Evolutionary conservation across 2,329 filamentous ascomycete species (phyloP).

Genomic region (Talaromyces sp.): DNA sequence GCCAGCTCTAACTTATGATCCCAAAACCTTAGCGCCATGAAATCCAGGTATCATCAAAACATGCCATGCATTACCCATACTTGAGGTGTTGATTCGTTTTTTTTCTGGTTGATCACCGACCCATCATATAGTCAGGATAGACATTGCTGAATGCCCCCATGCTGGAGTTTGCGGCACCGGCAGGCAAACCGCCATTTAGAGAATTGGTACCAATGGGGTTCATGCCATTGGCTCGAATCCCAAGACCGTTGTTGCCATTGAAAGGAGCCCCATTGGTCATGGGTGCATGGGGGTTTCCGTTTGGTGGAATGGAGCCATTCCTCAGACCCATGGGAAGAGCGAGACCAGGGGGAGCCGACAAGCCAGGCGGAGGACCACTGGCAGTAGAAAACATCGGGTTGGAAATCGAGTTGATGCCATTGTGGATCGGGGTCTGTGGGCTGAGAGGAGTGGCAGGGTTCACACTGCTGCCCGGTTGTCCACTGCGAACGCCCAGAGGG

Average conservation of each 20-base stretch:
- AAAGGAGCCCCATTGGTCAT: slow-evolving; percentile 27
- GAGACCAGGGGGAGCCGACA: slow-evolving; percentile 69
- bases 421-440: slow-evolving; percentile 49
- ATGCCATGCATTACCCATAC: slow-evolving; percentile 35
- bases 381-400: slow-evolving; percentile 61
- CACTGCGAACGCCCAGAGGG: slow-evolving; percentile 82
- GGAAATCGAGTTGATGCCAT: slow-evolving; percentile 49
- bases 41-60: slow-evolving; percentile 37
- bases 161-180: slow-evolving; percentile 23
- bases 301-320: slow-evolving; percentile 26
- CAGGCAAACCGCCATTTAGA: slow-evolving; percentile 22
- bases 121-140: slow-evolving; percentile 47
- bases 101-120: slow-evolving; percentile 27
- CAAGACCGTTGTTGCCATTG: slow-evolving; percentile 32
- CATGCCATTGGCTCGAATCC: slow-evolving; percentile 30
- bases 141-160: slow-evolving; percentile 31
- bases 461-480: slow-evolving; percentile 55
- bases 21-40: slow-evolving; percentile 35
- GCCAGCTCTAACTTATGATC: slow-evolving; percentile 36
- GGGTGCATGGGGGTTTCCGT: slow-evolving; percentile 23
- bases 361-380: slow-evolving; percentile 74
- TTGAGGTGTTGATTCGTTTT: slow-evolving; percentile 11
- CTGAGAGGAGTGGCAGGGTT: slow-evolving; percentile 47
- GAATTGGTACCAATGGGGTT: slow-evolving; percentile 25
- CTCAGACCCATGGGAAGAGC: slow-evolving; percentile 31